Conservation (phyloP, 164 flowering plant species). For the Hamamelis virginiana region DNA sequence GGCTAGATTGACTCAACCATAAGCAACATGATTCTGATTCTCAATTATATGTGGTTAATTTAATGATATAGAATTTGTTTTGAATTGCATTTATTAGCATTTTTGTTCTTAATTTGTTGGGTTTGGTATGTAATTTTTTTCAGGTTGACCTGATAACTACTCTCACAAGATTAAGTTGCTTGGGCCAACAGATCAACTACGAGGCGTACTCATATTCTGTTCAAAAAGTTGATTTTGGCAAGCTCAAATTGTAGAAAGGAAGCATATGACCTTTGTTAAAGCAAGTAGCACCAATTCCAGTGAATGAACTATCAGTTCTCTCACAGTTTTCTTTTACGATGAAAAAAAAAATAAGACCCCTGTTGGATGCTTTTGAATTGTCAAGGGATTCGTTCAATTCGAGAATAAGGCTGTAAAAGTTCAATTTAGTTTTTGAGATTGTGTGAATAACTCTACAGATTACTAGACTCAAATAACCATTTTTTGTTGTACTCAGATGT, state of each 20-base stretch:
- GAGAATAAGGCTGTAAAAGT: too few species aligned
- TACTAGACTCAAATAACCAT: too few species aligned
- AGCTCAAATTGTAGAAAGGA: conserved; percentile 60
- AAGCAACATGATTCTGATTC: neutral
- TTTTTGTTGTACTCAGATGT: too few species aligned
- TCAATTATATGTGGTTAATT: neutral
- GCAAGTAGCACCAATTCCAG: neutral
- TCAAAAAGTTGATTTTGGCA: conserved; percentile 60
- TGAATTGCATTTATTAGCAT: neutral
- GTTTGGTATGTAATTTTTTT: conserved; percentile 7
- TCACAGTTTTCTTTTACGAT: neutral
- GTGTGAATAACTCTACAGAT: too few species aligned
- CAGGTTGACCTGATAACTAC: conserved; percentile 94
- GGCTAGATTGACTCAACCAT: neutral
- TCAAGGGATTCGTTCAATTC: too few species aligned
- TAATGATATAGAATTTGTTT: neutral
- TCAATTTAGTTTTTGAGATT: too few species aligned
- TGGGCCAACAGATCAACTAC: conserved; percentile 84
- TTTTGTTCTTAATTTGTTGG: neutral
- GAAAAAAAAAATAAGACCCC: too few species aligned
- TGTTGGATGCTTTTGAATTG: too few species aligned
- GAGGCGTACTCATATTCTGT: conserved; percentile 88
- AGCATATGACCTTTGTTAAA: neutral
- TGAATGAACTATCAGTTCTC: neutral
- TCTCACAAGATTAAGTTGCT: conserved; percentile 70